Percentiles rank a stretch among this genome's conserved stretches.
Evolutionary conservation across 345 rosid species (phyloP).

Genomic region (Syzygium oleosum): DNA sequence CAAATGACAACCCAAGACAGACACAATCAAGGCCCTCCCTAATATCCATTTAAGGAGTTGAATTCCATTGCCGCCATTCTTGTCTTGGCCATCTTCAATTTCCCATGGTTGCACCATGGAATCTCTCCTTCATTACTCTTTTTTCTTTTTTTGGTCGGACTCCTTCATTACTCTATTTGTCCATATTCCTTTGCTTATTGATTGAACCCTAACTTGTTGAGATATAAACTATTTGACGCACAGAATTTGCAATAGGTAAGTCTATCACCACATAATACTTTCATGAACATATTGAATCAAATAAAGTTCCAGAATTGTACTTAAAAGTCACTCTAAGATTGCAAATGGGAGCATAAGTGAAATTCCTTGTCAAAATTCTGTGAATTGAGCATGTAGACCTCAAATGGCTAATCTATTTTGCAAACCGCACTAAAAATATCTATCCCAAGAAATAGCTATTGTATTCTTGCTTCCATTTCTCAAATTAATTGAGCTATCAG

Average conservation of each 20-base stretch:
- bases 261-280: neutral
- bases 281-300: neutral
- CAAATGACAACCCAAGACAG: neutral
- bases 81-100: neutral
- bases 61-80: neutral
- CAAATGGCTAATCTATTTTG: neutral
- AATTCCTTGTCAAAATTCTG: neutral
- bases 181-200: neutral
- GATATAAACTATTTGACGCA: neutral
- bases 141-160: too few species aligned
- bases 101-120: neutral
- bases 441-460: neutral
- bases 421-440: neutral
- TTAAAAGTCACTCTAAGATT: neutral
- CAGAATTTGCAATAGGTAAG: neutral
- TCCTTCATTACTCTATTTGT: neutral
- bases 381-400: neutral
- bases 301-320: neutral
- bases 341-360: neutral
- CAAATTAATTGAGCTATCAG: neutral
- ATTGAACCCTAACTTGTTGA: neutral
- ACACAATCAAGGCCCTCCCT: neutral
- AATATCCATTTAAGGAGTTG: neutral
- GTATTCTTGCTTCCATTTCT: neutral
- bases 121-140: neutral